Evolutionary conservation across 805 yeast species (phyloP).

Genomic region (Candida alai): DNA sequence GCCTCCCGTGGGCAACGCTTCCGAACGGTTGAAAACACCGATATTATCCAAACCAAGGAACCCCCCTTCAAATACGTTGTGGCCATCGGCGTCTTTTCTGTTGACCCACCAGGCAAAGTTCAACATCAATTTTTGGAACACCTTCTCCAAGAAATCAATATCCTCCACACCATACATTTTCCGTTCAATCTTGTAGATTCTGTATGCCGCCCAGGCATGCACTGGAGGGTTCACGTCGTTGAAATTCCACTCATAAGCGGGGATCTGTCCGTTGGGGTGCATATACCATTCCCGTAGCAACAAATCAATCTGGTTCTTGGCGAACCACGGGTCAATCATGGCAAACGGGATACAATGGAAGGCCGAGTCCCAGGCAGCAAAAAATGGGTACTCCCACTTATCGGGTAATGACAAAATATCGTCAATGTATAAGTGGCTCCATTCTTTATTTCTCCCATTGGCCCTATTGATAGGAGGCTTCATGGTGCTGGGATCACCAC

Average conservation of each 20-base stretch:
- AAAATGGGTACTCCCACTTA: constrained; percentile 94
- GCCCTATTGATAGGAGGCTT: constrained; percentile 80
- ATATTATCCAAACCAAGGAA: constrained; percentile 90
- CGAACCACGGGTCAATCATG: constrained; percentile 89
- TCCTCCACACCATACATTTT: constrained; percentile 82
- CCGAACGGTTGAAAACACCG: constrained; percentile 89
- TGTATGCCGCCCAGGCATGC: constrained; percentile 91
- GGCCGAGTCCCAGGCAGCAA: constrained; percentile 96
- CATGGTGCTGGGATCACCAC: constrained; percentile 75
- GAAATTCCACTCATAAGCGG: constrained; percentile 96
- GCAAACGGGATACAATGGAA: constrained; percentile 92
- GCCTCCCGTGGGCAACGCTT: constrained; percentile 91
- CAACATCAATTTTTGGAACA: constrained; percentile 82
- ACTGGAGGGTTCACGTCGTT: constrained; percentile 96
- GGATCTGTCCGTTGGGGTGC: constrained; percentile 98
- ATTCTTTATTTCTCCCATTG: constrained; percentile 80
- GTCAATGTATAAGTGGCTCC: constrained; percentile 86
- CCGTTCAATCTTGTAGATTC: constrained; percentile 83
- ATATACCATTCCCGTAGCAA: constrained; percentile 93
- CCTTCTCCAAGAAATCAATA: constrained; percentile 80
- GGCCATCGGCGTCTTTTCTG: constrained; percentile 80
- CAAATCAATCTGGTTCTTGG: constrained; percentile 81
- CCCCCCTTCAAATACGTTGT: constrained; percentile 91
- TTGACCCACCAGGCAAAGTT: constrained; percentile 99
- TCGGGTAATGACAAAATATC: constrained; percentile 89